Evolutionary conservation across 805 yeast species (phyloP), one percentile per base, ranked within the genome.

Genomic region (Candida ortonii): DNA sequence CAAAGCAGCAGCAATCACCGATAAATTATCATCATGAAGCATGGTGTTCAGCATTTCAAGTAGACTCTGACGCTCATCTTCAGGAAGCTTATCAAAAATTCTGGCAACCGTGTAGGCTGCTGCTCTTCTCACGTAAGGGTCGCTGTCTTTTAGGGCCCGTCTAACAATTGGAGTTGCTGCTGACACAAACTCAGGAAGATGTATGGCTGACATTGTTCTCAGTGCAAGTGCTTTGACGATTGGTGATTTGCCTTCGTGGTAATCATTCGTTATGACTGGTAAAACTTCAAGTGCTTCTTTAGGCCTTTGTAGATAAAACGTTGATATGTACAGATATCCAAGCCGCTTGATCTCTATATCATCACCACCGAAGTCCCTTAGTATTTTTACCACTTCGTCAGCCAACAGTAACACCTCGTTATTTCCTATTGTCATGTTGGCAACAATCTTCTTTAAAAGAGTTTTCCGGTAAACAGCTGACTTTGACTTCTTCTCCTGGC

Each of bases 351-450:
- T 66, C 45, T 84, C 94, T 19, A 78, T 39, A 59, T 86, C 95
- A 1, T 27, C 21, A 3, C 34, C 30, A 46, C 57, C 42, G 52
- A 48, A 18, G 37, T 49, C 57, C 28, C 67, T 65, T 50, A 83
- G 63, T n/a, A 80, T 59, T 22, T 57, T 52, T 6, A 76, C 39
- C 6, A 86, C 71, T 33, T 85, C 94, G 1, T 80, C 78, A 50
- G 80, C 73, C 35, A 90, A 55, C 13, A 62, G 56, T 8, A 77
- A 67, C 75, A 88, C 76, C 52, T 90, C 96, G 36, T 71, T 71
- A 56, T 85, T 86, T 31, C 88, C 87, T 60, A 87, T 69, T 5
- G 94, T 81, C 59, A 87, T 71, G 58, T 88, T 89, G 26, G 95
- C 90, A 6, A 89, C 68, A 17, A 87, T 72, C 50, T 83, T 84